phyloP scores from a whole-genome alignment of 345 rosid species.

The Linum lewisii region DNA sequence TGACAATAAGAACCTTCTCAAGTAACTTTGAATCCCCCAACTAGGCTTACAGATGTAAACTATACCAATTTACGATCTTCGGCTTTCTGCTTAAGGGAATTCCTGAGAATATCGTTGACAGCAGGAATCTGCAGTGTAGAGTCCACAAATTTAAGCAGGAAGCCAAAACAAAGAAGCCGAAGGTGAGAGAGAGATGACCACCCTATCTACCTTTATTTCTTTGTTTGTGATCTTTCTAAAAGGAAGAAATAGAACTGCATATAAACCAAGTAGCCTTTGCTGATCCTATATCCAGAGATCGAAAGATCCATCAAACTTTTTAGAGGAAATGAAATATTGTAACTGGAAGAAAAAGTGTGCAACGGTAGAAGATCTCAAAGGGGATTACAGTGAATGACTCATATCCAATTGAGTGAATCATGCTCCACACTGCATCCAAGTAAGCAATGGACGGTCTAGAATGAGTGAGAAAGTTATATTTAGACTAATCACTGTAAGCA shows the following conservation, averaged over 20 bases:
- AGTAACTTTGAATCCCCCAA: slow-evolving; percentile 1
- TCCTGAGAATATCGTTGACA: slow-evolving; percentile 59
- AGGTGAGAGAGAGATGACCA: slow-evolving; percentile 4
- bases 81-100: slow-evolving; percentile 72
- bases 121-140: slow-evolving; percentile 42
- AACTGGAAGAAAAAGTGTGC: slow-evolving; percentile 3
- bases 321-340: background rate
- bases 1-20: background rate
- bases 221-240: slow-evolving; percentile 38
- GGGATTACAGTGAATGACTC: slow-evolving; percentile 39
- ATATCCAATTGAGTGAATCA: slow-evolving; percentile 43
- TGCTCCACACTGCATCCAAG: slow-evolving; percentile 57
- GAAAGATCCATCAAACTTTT: slow-evolving; percentile 12
- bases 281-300: slow-evolving; percentile 48
- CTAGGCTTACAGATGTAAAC: slow-evolving; percentile 18
- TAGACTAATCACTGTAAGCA: slow-evolving; percentile 4
- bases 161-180: background rate
- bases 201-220: slow-evolving; percentile 66
- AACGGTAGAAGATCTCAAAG: background rate
- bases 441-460: slow-evolving; percentile 53
- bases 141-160: slow-evolving; percentile 3
- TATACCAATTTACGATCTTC: slow-evolving; percentile 70
- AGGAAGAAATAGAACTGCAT: slow-evolving; percentile 82
- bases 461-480: slow-evolving; percentile 8
- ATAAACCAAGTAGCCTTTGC: slow-evolving; percentile 57